Percentiles rank a stretch among this genome's conserved stretches.
These are phyloP conservation scores for Thinopyrum elongatum DNA, from an alignment of 176 grass and related monocot genomes.

Conservation along the genomic window DNA sequence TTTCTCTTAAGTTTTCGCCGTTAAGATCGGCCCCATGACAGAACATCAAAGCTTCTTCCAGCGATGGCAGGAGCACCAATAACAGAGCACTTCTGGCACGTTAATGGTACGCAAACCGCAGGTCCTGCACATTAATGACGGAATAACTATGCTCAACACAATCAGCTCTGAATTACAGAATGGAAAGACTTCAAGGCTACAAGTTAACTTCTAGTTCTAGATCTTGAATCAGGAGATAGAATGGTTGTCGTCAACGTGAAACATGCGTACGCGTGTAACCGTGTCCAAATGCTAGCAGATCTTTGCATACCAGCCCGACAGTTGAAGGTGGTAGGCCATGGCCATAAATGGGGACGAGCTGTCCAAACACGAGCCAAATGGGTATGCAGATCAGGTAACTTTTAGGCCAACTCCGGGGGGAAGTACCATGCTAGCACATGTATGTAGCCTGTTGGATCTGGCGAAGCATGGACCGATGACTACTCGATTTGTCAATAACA, in stretches of 20 bases:
- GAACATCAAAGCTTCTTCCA: background rate
- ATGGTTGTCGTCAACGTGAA: background rate
- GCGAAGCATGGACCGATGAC: background rate
- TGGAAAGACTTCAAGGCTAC: background rate
- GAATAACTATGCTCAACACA: background rate
- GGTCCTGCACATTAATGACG: background rate
- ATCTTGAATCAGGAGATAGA: background rate
- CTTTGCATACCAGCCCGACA: background rate
- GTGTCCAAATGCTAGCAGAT: background rate
- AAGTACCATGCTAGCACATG: background rate
- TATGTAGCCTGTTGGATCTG: background rate
- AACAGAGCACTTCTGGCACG: background rate
- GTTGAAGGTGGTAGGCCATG: background rate
- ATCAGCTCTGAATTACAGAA: background rate
- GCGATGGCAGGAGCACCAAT: background rate
- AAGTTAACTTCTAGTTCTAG: background rate
- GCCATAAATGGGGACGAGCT: background rate
- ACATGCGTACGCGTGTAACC: background rate
- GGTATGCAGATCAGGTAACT: conserved; percentile 5
- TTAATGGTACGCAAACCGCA: background rate
- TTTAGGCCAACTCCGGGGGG: background rate
- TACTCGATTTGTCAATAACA: background rate
- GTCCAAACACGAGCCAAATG: background rate
- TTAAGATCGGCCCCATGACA: conserved; percentile 3
- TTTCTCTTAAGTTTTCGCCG: background rate